Evolutionary conservation across 2,329 filamentous ascomycete species (phyloP), one percentile per base, ranked within the genome.

Genomic region (Hawksworthiomyces lignivorus): DNA sequence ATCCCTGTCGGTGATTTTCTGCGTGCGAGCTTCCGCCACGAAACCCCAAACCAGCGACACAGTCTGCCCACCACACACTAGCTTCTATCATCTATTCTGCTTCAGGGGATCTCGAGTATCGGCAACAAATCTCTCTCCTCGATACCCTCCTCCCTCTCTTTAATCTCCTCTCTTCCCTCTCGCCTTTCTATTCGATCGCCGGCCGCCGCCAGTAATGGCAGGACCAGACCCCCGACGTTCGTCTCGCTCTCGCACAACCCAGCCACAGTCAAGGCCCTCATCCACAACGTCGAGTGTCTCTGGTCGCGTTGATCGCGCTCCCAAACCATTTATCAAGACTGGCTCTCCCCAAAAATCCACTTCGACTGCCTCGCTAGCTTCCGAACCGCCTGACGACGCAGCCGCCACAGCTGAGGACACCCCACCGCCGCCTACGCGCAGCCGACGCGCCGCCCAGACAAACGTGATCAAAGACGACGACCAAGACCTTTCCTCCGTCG

Each of bases 171-270:
- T 15, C 18, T 10, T 29, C 29, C 52, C 50, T 48, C 52, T 48
- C 49, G 32, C 37, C 54, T 50, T 49, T 20, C 26, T 9, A 28
- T 24, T 26, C 24, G 18, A 9, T 49, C 55, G 53, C 55, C 53
- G 46, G 45, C 52, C 47, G 56, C 56, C 53, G 58, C 57, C 54
- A 61, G 68, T 68, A 70, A 76, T 77, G 75, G 73, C 75, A 70
- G 73, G 69, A 58, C 67, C 67, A 54, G 76, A 84, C 60, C 86
- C 85, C 62, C 84, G 90, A 67, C 86, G 90, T 62, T 95, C 89
- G 58, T 92, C 89, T 64, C 82, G 90, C 75, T 87, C 87, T 70
- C 85, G 87, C 66, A 78, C 75, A 60, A 80, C 80, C 54, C 84
- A 89, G 69, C 75, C 81, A 56, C 77, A 79, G 65, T 79, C 82